Percentiles rank a stretch among this genome's conserved stretches.
phyloP scores from a whole-genome alignment of 768 basidiomycete genomes.

The Baorangia bicolor region DNA sequence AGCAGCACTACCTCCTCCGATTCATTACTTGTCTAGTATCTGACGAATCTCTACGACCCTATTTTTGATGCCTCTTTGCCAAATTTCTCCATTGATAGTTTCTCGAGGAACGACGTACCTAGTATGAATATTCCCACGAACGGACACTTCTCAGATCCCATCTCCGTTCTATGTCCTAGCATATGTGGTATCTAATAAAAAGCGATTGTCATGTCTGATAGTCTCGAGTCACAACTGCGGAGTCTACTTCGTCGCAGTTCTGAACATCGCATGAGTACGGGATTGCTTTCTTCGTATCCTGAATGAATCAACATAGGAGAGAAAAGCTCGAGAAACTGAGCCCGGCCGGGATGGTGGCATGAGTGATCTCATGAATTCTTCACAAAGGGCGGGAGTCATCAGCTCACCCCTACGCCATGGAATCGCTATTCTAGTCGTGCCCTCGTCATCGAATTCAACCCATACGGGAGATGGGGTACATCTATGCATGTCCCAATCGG shows the following conservation, averaged over 20 bases:
- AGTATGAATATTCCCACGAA: neutral
- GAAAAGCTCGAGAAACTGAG: neutral
- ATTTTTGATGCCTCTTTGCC: neutral
- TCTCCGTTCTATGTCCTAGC: neutral
- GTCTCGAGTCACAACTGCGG: too few relatives aligned
- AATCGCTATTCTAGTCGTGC: neutral
- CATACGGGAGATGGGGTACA: neutral
- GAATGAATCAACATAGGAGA: neutral
- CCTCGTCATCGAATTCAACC: neutral
- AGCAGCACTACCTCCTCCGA: neutral
- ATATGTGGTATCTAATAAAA: neutral
- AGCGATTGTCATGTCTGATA: neutral
- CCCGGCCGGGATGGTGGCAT: neutral
- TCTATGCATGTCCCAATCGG: neutral
- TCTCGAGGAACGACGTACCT: neutral
- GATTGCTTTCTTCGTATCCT: neutral
- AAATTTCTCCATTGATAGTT: neutral
- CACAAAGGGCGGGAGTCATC: neutral
- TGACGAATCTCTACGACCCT: conserved; percentile 1
- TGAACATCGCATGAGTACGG: too few relatives aligned
- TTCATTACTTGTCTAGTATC: neutral
- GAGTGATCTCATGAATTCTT: neutral
- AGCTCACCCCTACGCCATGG: neutral
- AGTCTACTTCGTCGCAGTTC: neutral
- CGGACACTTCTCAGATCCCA: too few relatives aligned